Evolutionary conservation across 148 eudicot genomes (phyloP).

Genomic region (Amaranthus palmeri): DNA sequence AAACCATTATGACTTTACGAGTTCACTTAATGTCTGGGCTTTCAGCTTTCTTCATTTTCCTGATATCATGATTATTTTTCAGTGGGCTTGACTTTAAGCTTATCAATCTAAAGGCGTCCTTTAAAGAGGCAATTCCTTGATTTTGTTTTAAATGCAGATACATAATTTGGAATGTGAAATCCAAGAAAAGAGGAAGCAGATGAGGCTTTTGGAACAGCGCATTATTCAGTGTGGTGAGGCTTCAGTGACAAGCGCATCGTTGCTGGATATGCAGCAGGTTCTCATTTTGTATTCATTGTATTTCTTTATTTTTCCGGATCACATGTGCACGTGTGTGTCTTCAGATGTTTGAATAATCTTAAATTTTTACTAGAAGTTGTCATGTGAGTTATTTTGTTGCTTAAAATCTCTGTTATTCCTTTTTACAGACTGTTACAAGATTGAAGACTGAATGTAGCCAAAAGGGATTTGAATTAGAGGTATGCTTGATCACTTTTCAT

Average conservation of each 20-base stretch:
- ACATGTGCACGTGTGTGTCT: too few relatives aligned
- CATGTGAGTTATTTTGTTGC: background rate
- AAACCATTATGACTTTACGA: background rate
- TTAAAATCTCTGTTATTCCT: slow-evolving; percentile 6
- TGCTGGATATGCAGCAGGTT: slow-evolving; percentile 95
- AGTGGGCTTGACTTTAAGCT: background rate
- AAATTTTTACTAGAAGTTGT: background rate
- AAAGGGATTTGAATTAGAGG: slow-evolving; percentile 93
- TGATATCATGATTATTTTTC: background rate
- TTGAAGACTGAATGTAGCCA: slow-evolving; percentile 85
- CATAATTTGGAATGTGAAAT: slow-evolving; percentile 83
- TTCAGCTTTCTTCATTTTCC: background rate
- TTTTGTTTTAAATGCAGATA: slow-evolving; percentile 40
- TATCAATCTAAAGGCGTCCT: background rate
- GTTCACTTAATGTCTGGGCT: background rate
- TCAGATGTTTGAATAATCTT: too few relatives aligned
- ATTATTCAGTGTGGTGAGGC: slow-evolving; percentile 77
- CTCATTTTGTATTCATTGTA: slow-evolving; percentile 2
- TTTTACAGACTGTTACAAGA: slow-evolving; percentile 61
- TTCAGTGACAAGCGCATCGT: slow-evolving; percentile 73
- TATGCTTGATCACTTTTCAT: slow-evolving; percentile 18
- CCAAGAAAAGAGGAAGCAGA: slow-evolving; percentile 74
- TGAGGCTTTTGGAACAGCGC: slow-evolving; percentile 82
- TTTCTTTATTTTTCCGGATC: background rate
- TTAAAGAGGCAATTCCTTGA: too few relatives aligned